A percentile compares a stretch with the other conserved stretches of the same genome.
These are phyloP conservation scores for Coprinopsis marcescibilis DNA, from an alignment of 768 basidiomycete genomes.

Conservation along the genomic window DNA sequence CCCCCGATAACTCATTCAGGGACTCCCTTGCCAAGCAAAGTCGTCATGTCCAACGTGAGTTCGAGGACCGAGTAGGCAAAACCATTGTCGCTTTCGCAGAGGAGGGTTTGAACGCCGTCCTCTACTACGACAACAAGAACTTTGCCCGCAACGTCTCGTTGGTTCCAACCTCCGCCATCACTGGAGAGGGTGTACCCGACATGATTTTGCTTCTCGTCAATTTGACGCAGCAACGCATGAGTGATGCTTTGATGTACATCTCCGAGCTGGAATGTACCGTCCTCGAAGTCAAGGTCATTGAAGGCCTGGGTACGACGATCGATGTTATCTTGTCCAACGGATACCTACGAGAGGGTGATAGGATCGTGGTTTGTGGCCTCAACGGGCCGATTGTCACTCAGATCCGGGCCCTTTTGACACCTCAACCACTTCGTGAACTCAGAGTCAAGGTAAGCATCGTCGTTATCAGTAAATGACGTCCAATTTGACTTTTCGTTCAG, in stretches of 20 bases:
- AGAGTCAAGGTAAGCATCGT: conserved; percentile 75
- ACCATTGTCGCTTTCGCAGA: conserved; percentile 95
- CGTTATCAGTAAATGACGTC: conserved; percentile 5
- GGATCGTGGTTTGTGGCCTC: conserved; percentile 91
- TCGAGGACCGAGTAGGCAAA: conserved; percentile 80
- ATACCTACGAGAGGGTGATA: conserved; percentile 85
- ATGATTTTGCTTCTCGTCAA: conserved; percentile 99
- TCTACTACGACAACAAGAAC: conserved; percentile 98
- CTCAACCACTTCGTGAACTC: conserved; percentile 91
- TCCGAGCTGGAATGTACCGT: conserved; percentile 97
- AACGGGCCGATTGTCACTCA: conserved; percentile 97
- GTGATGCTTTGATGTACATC: conserved; percentile 94
- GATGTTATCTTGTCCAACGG: conserved; percentile 97
- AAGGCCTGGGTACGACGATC: conserved; percentile 96
- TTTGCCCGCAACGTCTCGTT: conserved; percentile 91
- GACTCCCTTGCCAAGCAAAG: conserved; percentile 85
- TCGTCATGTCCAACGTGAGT: conserved; percentile 79
- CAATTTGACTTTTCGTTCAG: conserved; percentile 34
- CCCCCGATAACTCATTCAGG: conserved; percentile 87
- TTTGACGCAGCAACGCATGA: conserved; percentile 97
- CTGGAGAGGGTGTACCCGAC: conserved; percentile 97
- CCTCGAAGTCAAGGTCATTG: conserved; percentile 96
- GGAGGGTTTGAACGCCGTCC: conserved; percentile 89
- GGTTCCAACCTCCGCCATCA: conserved; percentile 96
- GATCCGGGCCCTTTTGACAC: conserved; percentile 88